Evolutionary conservation across 768 basidiomycete genomes (phyloP), one percentile per base, ranked within the genome.

Genomic region (Cystobasidium tubakii): DNA sequence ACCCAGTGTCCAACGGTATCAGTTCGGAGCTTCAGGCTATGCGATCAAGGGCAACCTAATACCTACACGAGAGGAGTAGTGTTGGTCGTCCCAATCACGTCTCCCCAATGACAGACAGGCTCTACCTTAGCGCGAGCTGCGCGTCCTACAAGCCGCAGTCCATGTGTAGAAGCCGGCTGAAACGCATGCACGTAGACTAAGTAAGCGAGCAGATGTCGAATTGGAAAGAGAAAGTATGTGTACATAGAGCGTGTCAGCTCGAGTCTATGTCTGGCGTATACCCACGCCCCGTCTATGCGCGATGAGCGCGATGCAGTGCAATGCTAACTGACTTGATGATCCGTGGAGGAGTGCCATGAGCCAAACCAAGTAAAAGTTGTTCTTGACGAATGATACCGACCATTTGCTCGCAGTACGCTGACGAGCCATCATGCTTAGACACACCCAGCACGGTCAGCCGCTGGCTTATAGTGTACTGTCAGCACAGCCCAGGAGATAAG

Each of bases 51-150:
- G 15, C 36, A 39, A 39, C 29, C 57, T 3, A 17, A 13, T 39
- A 29, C 57, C 27, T 29, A 62, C 57, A 62, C 57, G 25, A 62
- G 57, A 62, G 57, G 57, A 12, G 57, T 62, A 13, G 57, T 62
- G 15, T 62, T 62, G 15, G 13, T 62, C 31, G 31, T 39, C 3
- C 57, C 36, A 50, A 50, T 50, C 4, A n/a, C n/a, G 21, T 50
- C 46, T 3, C 46, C 46, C 46, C 46, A 50, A 50, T n/a, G 46
- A 21, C 46, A 50, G 9, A 50, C 4, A 17, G 4, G 15, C 46
- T 17, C 4, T 50, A 19, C 21, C n/a, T 9, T 50, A n/a, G 3
- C 46, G 46, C 4, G 9, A 15, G 7, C 46, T 50, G 46, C 46
- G n/a, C 46, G 46, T 50, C 15, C 15, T 3, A n/a, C 46, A 50